Evolutionary conservation across 306 rosid genomes (phyloP).

Genomic region (Begonia peltatifolia): DNA sequence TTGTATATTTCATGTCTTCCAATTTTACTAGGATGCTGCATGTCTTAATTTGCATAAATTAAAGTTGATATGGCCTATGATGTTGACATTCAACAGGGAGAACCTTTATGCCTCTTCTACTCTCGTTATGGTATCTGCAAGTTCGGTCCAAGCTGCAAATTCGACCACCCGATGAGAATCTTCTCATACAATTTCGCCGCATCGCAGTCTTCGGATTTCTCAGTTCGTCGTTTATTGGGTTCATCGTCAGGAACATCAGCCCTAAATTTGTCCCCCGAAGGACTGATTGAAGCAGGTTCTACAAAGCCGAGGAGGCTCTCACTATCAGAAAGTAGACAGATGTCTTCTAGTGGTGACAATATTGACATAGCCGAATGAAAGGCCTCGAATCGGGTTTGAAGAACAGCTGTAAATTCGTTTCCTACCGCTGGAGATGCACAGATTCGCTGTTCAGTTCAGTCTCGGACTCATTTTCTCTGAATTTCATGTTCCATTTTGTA

Average conservation of each 20-base stretch:
- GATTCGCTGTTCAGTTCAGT: slow-evolving; percentile 43
- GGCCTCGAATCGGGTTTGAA: slow-evolving; percentile 37
- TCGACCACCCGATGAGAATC: slow-evolving; percentile 93
- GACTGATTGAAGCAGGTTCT: slow-evolving; percentile 63
- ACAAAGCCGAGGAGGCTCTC: slow-evolving; percentile 63
- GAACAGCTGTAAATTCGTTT: slow-evolving; percentile 72
- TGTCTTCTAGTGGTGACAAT: slow-evolving; percentile 59
- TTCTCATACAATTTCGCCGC: slow-evolving; percentile 55
- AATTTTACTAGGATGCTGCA: too few relatives aligned
- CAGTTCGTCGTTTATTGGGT: slow-evolving; percentile 58
- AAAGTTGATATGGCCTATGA: slow-evolving; percentile 1
- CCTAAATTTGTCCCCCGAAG: slow-evolving; percentile 70
- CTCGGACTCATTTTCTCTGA: slow-evolving; percentile 37
- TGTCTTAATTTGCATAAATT: neutral
- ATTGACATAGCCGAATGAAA: slow-evolving; percentile 63
- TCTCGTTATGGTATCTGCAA: slow-evolving; percentile 97
- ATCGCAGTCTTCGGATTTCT: slow-evolving; percentile 46
- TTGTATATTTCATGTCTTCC: too few relatives aligned
- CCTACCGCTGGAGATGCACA: slow-evolving; percentile 70
- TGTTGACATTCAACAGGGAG: slow-evolving; percentile 48
- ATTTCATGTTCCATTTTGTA: slow-evolving; percentile 62
- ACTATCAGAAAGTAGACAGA: slow-evolving; percentile 64
- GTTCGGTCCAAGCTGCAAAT: slow-evolving; percentile 98
- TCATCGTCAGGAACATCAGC: slow-evolving; percentile 64
- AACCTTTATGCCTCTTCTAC: slow-evolving; percentile 86